Conservation (phyloP, 108 stramenopile species). For the Skeletonema potamos region DNA sequence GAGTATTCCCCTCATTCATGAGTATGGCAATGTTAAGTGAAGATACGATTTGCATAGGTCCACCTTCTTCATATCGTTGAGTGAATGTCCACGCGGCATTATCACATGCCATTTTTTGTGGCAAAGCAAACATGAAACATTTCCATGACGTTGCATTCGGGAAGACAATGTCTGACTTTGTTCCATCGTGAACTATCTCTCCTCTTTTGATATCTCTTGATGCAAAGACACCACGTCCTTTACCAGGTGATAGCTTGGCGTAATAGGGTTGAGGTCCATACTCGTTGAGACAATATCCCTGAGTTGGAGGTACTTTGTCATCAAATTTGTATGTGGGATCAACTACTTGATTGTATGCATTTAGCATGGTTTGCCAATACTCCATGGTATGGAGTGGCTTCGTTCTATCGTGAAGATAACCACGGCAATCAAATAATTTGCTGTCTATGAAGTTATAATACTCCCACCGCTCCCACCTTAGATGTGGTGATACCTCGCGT, state of each 20-base stretch:
- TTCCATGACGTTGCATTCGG: neutral
- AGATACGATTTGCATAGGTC: neutral
- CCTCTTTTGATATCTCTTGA: conserved; percentile 13
- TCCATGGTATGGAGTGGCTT: neutral
- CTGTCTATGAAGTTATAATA: neutral
- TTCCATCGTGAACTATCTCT: conserved; percentile 6
- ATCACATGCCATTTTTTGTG: conserved; percentile 16
- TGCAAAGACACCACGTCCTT: conserved; percentile 21
- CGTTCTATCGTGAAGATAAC: neutral
- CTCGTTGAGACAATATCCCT: neutral
- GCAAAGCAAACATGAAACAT: conserved; percentile 9
- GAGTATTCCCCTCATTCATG: neutral
- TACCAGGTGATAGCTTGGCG: neutral
- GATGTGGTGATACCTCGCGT: too few relatives aligned
- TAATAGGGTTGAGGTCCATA: neutral
- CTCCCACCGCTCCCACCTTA: neutral
- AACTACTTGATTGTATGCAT: neutral
- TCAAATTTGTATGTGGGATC: neutral
- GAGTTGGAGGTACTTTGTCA: neutral
- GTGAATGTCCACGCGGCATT: neutral
- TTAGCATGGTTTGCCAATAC: neutral
- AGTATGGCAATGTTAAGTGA: neutral
- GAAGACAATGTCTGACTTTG: neutral
- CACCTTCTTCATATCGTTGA: neutral
- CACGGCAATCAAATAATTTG: neutral